Percentiles rank a stretch among this genome's conserved stretches.
phyloP scores from a whole-genome alignment of 768 basidiomycete species.

The Leccinum fibrillosum region DNA sequence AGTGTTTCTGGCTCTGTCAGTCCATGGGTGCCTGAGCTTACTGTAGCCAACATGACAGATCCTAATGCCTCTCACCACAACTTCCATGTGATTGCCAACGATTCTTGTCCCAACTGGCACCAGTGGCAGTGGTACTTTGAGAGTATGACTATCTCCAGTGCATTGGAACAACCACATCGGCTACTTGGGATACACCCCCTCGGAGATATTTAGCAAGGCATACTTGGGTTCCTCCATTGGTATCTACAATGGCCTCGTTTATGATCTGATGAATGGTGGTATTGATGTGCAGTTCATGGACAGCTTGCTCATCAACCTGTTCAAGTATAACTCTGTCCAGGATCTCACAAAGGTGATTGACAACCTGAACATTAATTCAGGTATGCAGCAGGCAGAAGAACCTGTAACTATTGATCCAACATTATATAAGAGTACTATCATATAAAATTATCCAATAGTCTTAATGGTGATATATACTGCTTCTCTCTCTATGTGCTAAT shows the following conservation, averaged over 20 bases:
- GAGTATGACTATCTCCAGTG: conserved; percentile 77
- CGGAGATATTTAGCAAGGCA: conserved; percentile 71
- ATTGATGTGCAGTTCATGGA: conserved; percentile 69
- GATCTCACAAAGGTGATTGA: conserved; percentile 81
- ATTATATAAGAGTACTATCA: too few relatives aligned
- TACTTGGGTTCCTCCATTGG: conserved; percentile 57
- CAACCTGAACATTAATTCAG: conserved; percentile 53
- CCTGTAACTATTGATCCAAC: too few relatives aligned
- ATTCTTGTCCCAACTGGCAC: conserved; percentile 74
- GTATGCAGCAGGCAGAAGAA: conserved; percentile 29
- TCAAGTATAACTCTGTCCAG: conserved; percentile 67
- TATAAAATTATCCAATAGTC: too few relatives aligned
- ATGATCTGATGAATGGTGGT: conserved; percentile 60
- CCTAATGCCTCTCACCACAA: conserved; percentile 86
- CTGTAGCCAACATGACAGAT: conserved; percentile 74
- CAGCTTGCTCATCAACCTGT: conserved; percentile 62
- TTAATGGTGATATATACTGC: too few relatives aligned
- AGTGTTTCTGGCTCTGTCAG: conserved; percentile 78
- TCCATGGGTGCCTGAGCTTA: conserved; percentile 70
- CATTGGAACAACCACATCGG: conserved; percentile 87
- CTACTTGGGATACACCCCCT: conserved; percentile 80
- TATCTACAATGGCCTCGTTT: conserved; percentile 85
- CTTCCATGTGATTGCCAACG: conserved; percentile 82
- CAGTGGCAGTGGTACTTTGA: conserved; percentile 80
- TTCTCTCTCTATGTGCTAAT: too few relatives aligned